These are phyloP conservation scores for Trichosporon sp. DNA, from an alignment of 1,284 basidiomycete genomes.

Conservation along the genomic window DNA sequence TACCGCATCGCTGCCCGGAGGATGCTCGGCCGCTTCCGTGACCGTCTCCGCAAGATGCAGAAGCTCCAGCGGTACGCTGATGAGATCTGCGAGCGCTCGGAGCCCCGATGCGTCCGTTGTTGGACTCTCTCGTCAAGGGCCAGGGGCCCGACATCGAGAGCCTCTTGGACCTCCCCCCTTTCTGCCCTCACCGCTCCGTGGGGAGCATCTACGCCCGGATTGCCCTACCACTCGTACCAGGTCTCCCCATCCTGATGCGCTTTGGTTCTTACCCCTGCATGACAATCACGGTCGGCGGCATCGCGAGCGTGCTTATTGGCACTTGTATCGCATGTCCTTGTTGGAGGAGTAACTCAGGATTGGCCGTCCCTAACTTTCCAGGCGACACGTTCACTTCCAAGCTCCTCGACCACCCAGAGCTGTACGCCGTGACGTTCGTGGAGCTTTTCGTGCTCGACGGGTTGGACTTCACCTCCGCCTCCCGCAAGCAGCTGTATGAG, in stretches of 20 bases:
- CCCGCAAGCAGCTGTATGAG: too few relatives aligned
- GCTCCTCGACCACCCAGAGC: not conserved
- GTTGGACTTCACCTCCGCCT: not conserved
- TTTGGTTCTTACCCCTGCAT: not conserved
- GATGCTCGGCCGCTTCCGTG: not conserved
- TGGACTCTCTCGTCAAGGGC: not conserved
- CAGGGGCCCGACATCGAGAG: too few relatives aligned
- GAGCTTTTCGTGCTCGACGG: not conserved
- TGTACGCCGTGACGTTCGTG: not conserved
- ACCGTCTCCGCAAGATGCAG: too few relatives aligned
- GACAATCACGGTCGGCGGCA: not conserved
- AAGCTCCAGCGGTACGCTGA: too few relatives aligned
- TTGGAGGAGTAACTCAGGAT: not conserved
- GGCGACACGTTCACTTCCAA: not conserved
- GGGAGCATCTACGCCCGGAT: not conserved
- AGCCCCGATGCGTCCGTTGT: not conserved
- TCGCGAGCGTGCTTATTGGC: not conserved
- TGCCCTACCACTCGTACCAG: not conserved
- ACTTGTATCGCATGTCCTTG: not conserved
- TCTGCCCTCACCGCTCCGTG: not conserved
- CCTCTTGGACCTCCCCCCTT: too few relatives aligned
- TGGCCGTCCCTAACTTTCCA: not conserved
- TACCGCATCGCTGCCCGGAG: not conserved
- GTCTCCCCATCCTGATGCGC: not conserved
- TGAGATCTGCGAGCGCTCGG: too few relatives aligned